Conservation (phyloP, 306 rosid genomes). For the Lathyrus tuberosus region DNA sequence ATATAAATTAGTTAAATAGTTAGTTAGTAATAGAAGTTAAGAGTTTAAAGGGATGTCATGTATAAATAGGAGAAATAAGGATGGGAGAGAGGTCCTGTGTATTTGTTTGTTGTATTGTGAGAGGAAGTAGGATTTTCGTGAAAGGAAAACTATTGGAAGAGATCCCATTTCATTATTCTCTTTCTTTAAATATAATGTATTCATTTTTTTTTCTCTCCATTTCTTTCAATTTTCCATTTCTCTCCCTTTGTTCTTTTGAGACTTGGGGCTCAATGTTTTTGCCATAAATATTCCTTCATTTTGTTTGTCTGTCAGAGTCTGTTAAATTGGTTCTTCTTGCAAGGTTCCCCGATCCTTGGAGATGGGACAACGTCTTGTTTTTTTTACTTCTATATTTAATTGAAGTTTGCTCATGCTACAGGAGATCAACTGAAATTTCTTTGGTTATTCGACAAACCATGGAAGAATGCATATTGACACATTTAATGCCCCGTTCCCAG, state of each 20-base stretch:
- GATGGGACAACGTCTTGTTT: slow-evolving; percentile 10
- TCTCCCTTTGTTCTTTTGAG: not conserved
- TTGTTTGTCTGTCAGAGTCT: too few species aligned
- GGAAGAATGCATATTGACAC: slow-evolving; percentile 85
- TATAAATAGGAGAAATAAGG: not conserved
- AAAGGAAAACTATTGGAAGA: not conserved
- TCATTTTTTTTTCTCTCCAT: not conserved
- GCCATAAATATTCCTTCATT: not conserved
- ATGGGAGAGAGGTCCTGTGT: not conserved
- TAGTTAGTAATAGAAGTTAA: not conserved
- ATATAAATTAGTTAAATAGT: too few species aligned
- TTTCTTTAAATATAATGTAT: not conserved
- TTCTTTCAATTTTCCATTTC: not conserved
- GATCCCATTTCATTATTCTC: not conserved
- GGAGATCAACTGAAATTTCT: slow-evolving; percentile 95
- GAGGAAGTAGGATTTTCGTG: not conserved
- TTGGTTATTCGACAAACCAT: slow-evolving; percentile 87
- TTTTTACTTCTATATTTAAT: slow-evolving; percentile 14
- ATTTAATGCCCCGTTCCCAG: slow-evolving; percentile 93
- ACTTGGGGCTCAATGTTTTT: not conserved
- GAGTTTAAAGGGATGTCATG: not conserved
- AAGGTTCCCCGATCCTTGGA: slow-evolving; percentile 23
- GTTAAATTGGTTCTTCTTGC: not conserved
- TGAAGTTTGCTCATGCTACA: slow-evolving; percentile 43
- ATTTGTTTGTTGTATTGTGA: not conserved